Evolutionary conservation across 2,329 filamentous ascomycete genomes (phyloP), one percentile per base, ranked within the genome.

Genomic region (Fusarium sacchari): DNA sequence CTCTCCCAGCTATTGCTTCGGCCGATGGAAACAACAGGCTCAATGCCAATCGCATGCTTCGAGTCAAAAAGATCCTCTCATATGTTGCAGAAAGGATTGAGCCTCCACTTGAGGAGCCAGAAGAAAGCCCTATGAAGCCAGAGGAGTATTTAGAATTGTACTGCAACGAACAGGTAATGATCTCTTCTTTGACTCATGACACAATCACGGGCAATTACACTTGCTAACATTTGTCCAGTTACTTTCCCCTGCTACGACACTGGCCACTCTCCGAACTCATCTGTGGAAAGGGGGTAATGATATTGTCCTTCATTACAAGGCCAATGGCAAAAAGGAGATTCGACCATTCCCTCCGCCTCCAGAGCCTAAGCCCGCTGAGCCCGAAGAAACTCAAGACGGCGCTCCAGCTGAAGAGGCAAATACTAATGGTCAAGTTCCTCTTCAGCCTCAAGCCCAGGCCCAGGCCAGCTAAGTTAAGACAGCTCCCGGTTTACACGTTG

Each of bases 231-330:
- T 53, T 17, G 39, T 60, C 14, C 62, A 91, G 88, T 82, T 93
- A 66, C 86, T 98, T 32, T 89, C 93, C 5, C 90, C 92, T 12
- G 93, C 92, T 37, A 98, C 97, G 92, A 98, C 93, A 40, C 89
- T 99, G n/a, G 94, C 95, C 9, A 98, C 95, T 1, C 91, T 99
- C 47, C 92, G 96, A 37, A 92, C 95, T 6, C 95, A 97, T 79
- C 87, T 98, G 60, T 99, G 96, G 96, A 94, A 97, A 78, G 94
- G 94, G 47, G 94, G 94, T n/a, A 95, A 93, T 77, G 96, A 99
- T 82, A 93, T 99, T 73, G 84, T 97, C 60, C 86, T 99, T 56
- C 90, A 94, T 79, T 99, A 99, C 86, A 97, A 95, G 80, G 88
- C 93, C 58, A 99, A 98, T 77, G 95, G 95, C n/a, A 91, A 90